phyloP scores from a whole-genome alignment of 2,329 filamentous ascomycete genomes.

The Aspergillus novofumigatus region DNA sequence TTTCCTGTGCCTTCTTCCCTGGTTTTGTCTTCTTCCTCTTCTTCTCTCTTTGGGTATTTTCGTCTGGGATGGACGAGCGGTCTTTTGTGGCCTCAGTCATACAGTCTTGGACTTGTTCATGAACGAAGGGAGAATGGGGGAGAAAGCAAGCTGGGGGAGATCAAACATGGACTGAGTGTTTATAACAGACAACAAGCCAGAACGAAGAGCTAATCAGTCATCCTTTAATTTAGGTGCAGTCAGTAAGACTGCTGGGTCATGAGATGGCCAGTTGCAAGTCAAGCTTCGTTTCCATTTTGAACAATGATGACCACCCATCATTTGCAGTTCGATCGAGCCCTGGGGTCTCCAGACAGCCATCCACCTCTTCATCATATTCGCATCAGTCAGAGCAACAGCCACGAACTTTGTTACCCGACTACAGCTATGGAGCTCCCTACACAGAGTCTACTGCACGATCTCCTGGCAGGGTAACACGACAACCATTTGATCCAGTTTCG shows the following conservation, averaged over 20 bases:
- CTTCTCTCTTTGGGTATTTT: not conserved
- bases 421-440: constrained; percentile 17
- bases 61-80: too few species aligned
- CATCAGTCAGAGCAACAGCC: constrained; percentile 18
- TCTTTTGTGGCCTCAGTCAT: not conserved
- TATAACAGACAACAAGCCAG: not conserved
- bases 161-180: not conserved
- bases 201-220: not conserved
- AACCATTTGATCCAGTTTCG: constrained; percentile 22
- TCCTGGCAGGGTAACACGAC: constrained; percentile 19
- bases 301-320: constrained; percentile 46
- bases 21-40: constrained; percentile 1
- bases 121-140: not conserved
- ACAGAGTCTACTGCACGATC: constrained; percentile 24
- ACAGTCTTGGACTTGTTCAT: not conserved
- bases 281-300: constrained; percentile 42
- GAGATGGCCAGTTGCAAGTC: constrained; percentile 32
- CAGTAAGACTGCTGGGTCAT: constrained; percentile 1
- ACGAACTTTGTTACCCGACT: constrained; percentile 14
- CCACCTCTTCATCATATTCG: constrained; percentile 17
- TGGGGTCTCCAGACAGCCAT: constrained; percentile 17
- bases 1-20: not conserved
- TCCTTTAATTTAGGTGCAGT: constrained; percentile 6
- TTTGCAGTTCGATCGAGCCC: constrained; percentile 39
- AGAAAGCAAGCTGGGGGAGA: not conserved